Evolutionary conservation across 345 rosid species (phyloP), one percentile per base, ranked within the genome.

Genomic region (Eucalyptus microcorys): DNA sequence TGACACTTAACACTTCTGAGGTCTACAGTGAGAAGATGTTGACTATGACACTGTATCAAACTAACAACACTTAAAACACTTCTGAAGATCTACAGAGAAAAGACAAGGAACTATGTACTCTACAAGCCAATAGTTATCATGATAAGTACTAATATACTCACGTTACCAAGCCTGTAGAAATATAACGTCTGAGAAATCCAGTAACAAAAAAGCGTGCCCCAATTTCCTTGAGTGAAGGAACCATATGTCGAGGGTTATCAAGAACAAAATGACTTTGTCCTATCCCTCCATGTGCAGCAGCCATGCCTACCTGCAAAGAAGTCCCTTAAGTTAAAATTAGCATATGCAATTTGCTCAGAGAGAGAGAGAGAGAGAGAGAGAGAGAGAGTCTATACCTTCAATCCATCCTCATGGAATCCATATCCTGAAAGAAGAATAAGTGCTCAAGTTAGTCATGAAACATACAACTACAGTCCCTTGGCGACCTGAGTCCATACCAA

Each of bases 391-490:
- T 11, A 89, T 94, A 91, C 99, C 98, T 96, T 97, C 50, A 97
- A 90, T 89, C 98, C 97, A 85, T 96, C 99, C 92, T 97, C 98
- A 91, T 96, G 99, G 93, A 96, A 96, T 88, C 99, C 99, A 90
- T 96, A 95, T 79, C 99, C 99, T 96, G 95, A 92, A 92, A 92
- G 50, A 84, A 14, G 89, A 34, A 52, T 26, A 27, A 37, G 76
- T 30, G 16, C 76, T 64, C 37, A 32, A 32, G 80, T 68, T 0
- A 17, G 24, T 32, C 42, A 68, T 68, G 11, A n/a, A 14, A 16
- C 19, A 68, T 32, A 68, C 21, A 64, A 30, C 71, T 64, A 30
- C 17, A 1, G 32, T 7, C 71, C 17, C 37, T n/a, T 64, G 37
- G 19, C 7, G 24, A 32, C 42, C 42, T 68, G 80, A 66, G 79